These are phyloP conservation scores for Ceratocystis colombiana DNA, from an alignment of 2,329 filamentous ascomycete genomes.

Conservation along the genomic window DNA sequence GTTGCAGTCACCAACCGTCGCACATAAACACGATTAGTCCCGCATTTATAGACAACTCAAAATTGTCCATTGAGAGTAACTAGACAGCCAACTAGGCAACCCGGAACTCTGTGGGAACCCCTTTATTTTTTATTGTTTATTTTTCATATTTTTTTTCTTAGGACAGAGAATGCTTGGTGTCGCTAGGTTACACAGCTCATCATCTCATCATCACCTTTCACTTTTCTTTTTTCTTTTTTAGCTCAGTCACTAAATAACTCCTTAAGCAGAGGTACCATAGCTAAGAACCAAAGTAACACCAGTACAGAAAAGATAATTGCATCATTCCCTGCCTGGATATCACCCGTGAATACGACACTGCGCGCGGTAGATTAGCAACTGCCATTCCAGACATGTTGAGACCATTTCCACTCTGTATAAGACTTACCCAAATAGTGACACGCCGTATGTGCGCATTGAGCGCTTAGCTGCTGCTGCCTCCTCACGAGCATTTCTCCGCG, in stretches of 20 bases:
- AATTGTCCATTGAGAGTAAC: no score
- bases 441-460: slow-evolving; percentile 9
- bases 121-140: no score
- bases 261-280: background rate
- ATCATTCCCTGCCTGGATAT: background rate
- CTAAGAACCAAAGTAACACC: background rate
- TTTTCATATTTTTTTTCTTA: no score
- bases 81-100: no score
- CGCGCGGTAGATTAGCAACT: background rate
- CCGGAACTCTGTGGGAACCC: no score
- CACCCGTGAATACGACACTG: background rate
- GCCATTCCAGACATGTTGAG: background rate
- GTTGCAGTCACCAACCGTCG: no score
- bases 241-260: background rate
- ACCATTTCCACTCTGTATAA: background rate
- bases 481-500: background rate
- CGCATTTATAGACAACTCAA: no score
- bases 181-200: no score
- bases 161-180: no score
- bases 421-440: slow-evolving; percentile 11
- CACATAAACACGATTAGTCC: no score
- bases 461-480: background rate
- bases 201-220: background rate
- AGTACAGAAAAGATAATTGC: background rate
- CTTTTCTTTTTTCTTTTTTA: background rate